Evolutionary conservation across 2,329 filamentous ascomycete species (phyloP), one percentile per base, ranked within the genome.

Genomic region (Cordyceps tenuipes): DNA sequence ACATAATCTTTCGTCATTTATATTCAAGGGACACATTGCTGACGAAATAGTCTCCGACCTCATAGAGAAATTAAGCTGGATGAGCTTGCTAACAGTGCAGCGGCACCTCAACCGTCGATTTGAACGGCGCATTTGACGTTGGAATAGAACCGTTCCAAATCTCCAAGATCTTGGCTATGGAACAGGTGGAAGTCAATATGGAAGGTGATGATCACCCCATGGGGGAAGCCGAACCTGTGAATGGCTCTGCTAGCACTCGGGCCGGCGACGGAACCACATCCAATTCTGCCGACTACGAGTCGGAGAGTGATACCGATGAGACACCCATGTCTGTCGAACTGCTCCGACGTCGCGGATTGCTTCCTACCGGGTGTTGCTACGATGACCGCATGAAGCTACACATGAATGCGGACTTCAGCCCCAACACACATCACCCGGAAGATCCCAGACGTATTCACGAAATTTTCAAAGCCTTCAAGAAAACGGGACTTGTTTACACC

Each of bases 321-420:
- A 73, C 74, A 17, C 70, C 73, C 10, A 67, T 76, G 2, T 72
- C 72, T 7, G 66, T 71, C 2, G 73, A 72, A 3, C 71, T 75
- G 56, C 66, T 78, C 55, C 71, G 70, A 15, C 74, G 75, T 60
- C 77, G 74, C 43, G 78, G 79, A 2, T 73, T 83, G 29, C 77
- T 90, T 1, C 83, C 87, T 0, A 92, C 89, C 0, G 90, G 90
- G 3, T 85, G 88, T 63, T 93, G 90, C 65, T 99, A 97, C 70
- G 94, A 99, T 75, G 86, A 90, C 61, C 85, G 93, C 36, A 99
- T 99, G 94, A 91, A 94, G 62, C 88, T 95, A 62, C 94, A 99
- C 71, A 89, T 91, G 59, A 96, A 97, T 70, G 86, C 90, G 17
- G 86, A 90, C 70, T 87, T 85, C 68, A 84, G 82, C 19, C 80